Evolutionary conservation across 179 eudicot genomes (phyloP), one percentile per base, ranked within the genome.

Genomic region (Amaranthus tricolor): DNA sequence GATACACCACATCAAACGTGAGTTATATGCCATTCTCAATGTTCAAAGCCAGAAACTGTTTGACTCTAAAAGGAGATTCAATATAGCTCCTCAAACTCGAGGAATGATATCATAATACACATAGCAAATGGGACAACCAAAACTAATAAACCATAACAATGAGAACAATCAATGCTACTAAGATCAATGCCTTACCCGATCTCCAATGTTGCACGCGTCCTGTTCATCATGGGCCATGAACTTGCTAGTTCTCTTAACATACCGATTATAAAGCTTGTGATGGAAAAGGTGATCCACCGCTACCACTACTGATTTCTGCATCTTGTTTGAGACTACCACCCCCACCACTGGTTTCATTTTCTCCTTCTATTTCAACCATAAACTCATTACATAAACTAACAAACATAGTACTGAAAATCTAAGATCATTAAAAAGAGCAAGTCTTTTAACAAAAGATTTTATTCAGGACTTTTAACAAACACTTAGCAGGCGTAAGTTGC

Each of bases 181-280:
- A 70, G 69, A 72, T 61, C 1, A 81, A 63, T 6, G 12, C 68
- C 59, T 61, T 82, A 93, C 96, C 57, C 98, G 85, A 50, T 94
- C 98, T 60, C 97, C 98, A 60, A 90, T 88, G 76, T 86, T 87
- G 89, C 98, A 94, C 65, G 83, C 76, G 44, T 91, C 79, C 24
- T 81, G 76, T 83, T 91, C 98, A 76, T 94, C 97, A 76, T 94
- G 98, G 24, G 97, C 97, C 96, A 90, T 91, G 84, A 93, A 93
- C 76, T 88, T 91, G 86, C 88, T 91, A 78, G 96, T 93, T 45
- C 93, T 88, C 63, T 87, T 89, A 52, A 91, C 86, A 59, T 93
- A 93, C 5, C 98, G 92, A 62, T 89, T 89, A 82, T 78, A 89
- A 13, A 84, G 52, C 82, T 87, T 88, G 74, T 88, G 78, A 79